Evolutionary conservation across 208 protist genomes (phyloP), one percentile per base, ranked within the genome.

Genomic region (Phytomonas sp.): DNA sequence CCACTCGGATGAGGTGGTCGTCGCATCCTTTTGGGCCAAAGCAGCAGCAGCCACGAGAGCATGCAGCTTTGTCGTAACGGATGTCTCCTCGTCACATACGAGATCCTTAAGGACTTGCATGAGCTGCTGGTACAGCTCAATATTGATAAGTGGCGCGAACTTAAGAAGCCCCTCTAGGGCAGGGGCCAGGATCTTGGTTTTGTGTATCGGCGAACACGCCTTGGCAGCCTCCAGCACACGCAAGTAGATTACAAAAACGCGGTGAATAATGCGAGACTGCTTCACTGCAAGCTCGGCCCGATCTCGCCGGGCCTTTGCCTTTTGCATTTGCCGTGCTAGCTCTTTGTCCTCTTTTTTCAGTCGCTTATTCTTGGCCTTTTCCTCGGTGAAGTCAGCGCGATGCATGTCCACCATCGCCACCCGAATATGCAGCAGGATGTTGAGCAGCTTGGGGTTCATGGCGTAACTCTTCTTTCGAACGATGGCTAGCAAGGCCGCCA

Each of bases 321-420:
- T 96, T 71, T 95, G 92, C 82, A 96, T 62, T 70, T 96, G 92
- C 31, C 92, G 82, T 9, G 92, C 92, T 63, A 96, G 74, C 78
- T 96, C 92, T 79, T 94, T 96, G 77, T 96, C 89, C 73, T 96
- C 92, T 67, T 89, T 92, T 66, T 94, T 93, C 40, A 94, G 80
- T 28, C 81, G 81, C 78, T 96, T 96, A 75, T 87, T 93, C 76
- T 96, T 96, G 20, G 87, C 92, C 84, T 90, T 92, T 68, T 96
- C 92, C 80, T 96, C 88, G 9, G 92, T 81, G 60, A 96, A 56
- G 72, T 96, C 92, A 32, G 84, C 75, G 53, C 92, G 92, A 73
- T 96, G 92, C 70, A 95, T 83, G 66, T 96, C 92, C 31, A 96
- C 87, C 81, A 96, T 85, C 20, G 92, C 92, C 33, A 96, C 87